phyloP scores from a whole-genome alignment of 306 rosid species.

The Begonia masoniana region DNA sequence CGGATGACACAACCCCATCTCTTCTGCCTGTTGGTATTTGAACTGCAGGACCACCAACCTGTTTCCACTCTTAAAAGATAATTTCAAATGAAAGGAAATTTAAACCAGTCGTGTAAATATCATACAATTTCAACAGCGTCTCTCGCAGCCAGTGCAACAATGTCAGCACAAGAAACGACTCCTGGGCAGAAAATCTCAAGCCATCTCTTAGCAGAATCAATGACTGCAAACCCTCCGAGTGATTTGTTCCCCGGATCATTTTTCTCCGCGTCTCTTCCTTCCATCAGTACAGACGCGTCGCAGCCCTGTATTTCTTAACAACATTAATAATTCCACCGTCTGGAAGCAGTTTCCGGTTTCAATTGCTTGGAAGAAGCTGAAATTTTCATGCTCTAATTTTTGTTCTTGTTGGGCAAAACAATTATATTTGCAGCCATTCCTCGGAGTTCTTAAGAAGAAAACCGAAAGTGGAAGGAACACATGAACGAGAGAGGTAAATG shows the following conservation, averaged over 20 bases:
- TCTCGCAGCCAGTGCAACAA: conserved; percentile 78
- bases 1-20: conserved; percentile 63
- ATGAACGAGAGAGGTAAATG: no score
- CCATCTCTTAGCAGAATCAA: conserved; percentile 61
- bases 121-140: conserved; percentile 83
- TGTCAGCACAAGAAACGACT: conserved; percentile 88
- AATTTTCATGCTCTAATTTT: neutral
- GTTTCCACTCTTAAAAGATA: conserved; percentile 11
- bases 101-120: no score
- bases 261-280: conserved; percentile 68
- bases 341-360: neutral
- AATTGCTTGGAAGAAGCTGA: neutral
- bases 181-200: conserved; percentile 59
- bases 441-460: no score
- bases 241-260: conserved; percentile 74
- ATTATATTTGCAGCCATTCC: no score
- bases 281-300: conserved; percentile 68
- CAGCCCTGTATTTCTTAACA: conserved; percentile 43
- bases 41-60: conserved; percentile 73
- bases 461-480: no score
- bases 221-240: conserved; percentile 64
- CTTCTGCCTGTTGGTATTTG: conserved; percentile 67
- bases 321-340: neutral
- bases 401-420: no score
- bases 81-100: conserved; percentile 2